These are phyloP conservation scores for Vitis rotundifolia DNA, from an alignment of 164 flowering plant genomes.

Conservation along the genomic window DNA sequence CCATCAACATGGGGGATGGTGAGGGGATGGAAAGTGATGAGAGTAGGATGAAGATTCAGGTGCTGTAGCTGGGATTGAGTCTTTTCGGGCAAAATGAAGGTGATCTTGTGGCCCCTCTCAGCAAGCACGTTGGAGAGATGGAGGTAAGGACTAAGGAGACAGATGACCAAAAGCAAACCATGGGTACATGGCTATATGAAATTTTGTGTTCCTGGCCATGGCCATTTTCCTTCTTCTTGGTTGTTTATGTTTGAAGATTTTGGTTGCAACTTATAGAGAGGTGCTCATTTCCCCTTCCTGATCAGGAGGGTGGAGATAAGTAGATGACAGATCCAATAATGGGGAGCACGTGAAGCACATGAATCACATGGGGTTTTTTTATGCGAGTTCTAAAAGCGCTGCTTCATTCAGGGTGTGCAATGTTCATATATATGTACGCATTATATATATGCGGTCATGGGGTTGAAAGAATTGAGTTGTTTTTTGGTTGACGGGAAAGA, in stretches of 20 bases:
- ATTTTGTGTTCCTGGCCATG: constrained; percentile 14
- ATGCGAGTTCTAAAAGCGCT: no score
- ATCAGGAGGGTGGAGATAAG: no score
- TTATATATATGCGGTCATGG: no score
- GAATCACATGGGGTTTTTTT: no score
- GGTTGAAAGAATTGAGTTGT: no score
- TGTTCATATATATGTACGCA: no score
- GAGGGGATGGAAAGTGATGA: constrained; percentile 36
- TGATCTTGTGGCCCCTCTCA: constrained; percentile 34
- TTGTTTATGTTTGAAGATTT: not conserved
- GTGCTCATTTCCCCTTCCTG: no score
- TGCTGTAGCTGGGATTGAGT: constrained; percentile 18
- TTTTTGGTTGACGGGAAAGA: no score
- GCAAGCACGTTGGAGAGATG: constrained; percentile 54
- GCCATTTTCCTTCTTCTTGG: constrained; percentile 18
- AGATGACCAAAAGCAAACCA: constrained; percentile 66
- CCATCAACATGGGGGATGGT: constrained; percentile 43
- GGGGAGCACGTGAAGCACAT: no score
- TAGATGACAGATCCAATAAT: no score
- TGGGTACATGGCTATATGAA: constrained; percentile 51
- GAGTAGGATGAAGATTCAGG: constrained; percentile 34
- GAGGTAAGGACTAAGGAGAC: constrained; percentile 49
- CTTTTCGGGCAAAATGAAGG: constrained; percentile 44
- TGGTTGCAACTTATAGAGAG: not conserved
- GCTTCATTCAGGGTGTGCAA: no score